These are phyloP conservation scores for Aegilops bicornis DNA, from an alignment of 176 grass and related monocot species.

Conservation along the genomic window DNA sequence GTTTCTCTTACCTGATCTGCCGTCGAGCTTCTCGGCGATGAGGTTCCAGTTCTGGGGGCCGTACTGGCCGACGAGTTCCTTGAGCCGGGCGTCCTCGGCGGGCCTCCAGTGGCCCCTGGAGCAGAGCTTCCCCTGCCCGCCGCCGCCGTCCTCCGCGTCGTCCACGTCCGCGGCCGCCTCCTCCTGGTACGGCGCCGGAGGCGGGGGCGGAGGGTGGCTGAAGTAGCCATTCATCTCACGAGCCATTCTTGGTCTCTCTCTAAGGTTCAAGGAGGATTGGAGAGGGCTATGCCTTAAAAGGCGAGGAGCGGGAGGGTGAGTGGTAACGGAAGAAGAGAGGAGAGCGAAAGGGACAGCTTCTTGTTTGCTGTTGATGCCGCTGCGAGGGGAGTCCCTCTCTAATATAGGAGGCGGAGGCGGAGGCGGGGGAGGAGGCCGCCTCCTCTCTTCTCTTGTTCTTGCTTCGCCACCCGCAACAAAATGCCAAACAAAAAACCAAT, in stretches of 20 bases:
- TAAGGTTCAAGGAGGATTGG: not conserved
- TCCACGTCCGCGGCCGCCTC: not conserved
- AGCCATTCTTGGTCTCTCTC: conserved; percentile 7
- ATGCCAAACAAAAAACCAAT: conserved; percentile 14
- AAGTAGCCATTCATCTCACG: conserved; percentile 37
- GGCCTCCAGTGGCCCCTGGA: conserved; percentile 74
- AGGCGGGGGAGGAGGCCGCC: not conserved
- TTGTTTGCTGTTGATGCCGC: conserved; percentile 1
- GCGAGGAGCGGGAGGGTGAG: not conserved
- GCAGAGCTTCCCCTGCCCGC: conserved; percentile 47
- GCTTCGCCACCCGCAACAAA: not conserved
- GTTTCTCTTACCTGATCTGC: conserved; percentile 62
- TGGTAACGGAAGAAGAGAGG: conserved; percentile 10
- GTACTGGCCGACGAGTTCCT: conserved; percentile 65
- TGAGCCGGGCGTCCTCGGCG: conserved; percentile 79
- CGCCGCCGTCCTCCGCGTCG: not conserved
- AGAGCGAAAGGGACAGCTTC: conserved; percentile 33
- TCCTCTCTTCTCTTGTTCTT: not conserved
- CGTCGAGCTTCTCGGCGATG: conserved; percentile 86
- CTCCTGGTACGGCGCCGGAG: not conserved
- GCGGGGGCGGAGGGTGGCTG: not conserved
- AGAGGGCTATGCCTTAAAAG: not conserved
- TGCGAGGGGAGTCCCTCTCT: not conserved
- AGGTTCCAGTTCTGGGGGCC: conserved; percentile 91
- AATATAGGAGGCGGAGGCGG: not conserved